A percentile compares a stretch with the other conserved stretches of the same genome.
phyloP scores from a whole-genome alignment of 495 filamentous ascomycete species.

The Penicillium ucsense region DNA sequence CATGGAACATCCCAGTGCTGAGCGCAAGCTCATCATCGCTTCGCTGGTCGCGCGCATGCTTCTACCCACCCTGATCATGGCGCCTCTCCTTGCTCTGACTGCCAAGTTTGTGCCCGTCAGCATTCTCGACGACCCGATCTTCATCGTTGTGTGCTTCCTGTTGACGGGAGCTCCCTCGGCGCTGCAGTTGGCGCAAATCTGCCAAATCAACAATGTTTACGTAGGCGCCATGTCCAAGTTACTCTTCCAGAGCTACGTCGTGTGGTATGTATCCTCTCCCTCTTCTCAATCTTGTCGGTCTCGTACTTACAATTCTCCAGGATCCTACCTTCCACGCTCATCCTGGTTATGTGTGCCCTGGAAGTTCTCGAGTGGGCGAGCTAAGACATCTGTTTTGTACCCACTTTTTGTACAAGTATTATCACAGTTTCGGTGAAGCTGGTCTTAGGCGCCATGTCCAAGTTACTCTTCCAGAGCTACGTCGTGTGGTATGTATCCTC shows the following conservation, averaged over 20 bases:
- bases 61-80: constrained; percentile 84
- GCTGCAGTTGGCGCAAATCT: constrained; percentile 93
- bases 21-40: constrained; percentile 73
- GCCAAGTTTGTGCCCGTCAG: constrained; percentile 90
- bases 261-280: constrained; percentile 55
- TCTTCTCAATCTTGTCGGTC: background rate
- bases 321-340: constrained; percentile 88
- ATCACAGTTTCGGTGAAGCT: background rate
- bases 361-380: constrained; percentile 88
- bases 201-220: constrained; percentile 95
- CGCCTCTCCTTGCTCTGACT: constrained; percentile 77
- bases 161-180: constrained; percentile 91
- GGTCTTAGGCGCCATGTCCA: constrained; percentile 72
- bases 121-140: constrained; percentile 95
- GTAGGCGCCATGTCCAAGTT: constrained; percentile 87
- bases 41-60: constrained; percentile 85
- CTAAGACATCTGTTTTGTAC: constrained; percentile 3
- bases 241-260: constrained; percentile 94
- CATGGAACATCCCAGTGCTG: constrained; percentile 52
- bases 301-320: constrained; percentile 31
- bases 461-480: constrained; percentile 92
- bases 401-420: background rate
- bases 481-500: constrained; percentile 70
- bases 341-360: constrained; percentile 83
- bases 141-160: constrained; percentile 93